phyloP scores from a whole-genome alignment of 2,329 filamentous ascomycete species.

The Microascus cirrosus region DNA sequence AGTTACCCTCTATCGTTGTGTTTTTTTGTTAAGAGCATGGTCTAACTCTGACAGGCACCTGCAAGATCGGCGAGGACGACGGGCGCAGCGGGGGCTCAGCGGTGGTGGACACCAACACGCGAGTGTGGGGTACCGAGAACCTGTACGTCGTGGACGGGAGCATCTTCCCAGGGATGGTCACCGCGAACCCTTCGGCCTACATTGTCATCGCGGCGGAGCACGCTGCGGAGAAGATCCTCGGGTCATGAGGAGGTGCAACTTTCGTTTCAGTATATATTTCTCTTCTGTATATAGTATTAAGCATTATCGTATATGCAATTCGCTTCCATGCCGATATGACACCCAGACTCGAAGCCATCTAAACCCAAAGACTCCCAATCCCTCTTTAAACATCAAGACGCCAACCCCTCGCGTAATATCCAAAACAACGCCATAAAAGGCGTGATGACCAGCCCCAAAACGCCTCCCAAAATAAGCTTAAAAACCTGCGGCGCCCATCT shows the following conservation, averaged over 20 bases:
- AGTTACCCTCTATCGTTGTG: neutral
- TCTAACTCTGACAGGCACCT: slow-evolving; percentile 21
- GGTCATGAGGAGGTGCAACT: neutral
- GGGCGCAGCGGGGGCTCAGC: slow-evolving; percentile 41
- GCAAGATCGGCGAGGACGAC: slow-evolving; percentile 49
- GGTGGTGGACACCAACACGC: slow-evolving; percentile 51
- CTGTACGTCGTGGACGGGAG: slow-evolving; percentile 56
- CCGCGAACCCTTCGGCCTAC: slow-evolving; percentile 55
- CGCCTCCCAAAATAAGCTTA: slow-evolving; percentile 35
- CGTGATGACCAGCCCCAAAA: slow-evolving; percentile 32
- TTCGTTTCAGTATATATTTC: neutral
- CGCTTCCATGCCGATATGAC: neutral
- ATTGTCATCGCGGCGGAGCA: slow-evolving; percentile 56
- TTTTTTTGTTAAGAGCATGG: neutral
- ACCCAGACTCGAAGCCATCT: neutral
- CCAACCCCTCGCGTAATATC: slow-evolving; percentile 37
- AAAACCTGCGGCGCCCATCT: slow-evolving; percentile 36
- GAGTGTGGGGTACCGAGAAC: slow-evolving; percentile 57
- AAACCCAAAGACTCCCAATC: neutral
- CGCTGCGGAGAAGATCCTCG: slow-evolving; percentile 26
- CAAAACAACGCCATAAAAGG: slow-evolving; percentile 37
- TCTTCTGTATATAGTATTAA: neutral
- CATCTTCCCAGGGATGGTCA: slow-evolving; percentile 58
- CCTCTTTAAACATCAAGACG: neutral
- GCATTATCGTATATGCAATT: neutral